Evolutionary conservation across 1,284 basidiomycete genomes (phyloP).

Genomic region (Mycena citricolor): DNA sequence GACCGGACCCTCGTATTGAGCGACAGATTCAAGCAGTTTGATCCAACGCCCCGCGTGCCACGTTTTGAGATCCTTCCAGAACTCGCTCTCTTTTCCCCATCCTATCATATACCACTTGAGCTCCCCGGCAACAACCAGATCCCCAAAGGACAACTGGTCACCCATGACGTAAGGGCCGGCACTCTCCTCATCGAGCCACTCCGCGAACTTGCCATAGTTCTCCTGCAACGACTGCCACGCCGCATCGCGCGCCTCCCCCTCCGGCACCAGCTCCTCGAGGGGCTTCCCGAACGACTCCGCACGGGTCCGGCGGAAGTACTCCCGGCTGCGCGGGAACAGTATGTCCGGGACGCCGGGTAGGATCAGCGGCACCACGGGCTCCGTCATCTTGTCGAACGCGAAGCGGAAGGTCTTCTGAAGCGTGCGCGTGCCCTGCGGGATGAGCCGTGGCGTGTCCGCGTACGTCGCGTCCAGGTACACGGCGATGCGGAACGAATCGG

Average conservation of each 20-base stretch:
- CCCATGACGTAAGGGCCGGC: conserved; percentile 28
- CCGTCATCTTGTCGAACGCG: conserved; percentile 22
- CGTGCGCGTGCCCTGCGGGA: conserved; percentile 29
- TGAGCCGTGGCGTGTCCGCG: conserved; percentile 35
- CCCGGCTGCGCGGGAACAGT: conserved; percentile 35
- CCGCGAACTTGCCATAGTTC: conserved; percentile 31
- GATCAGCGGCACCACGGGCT: conserved; percentile 20
- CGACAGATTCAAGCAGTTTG: conserved; percentile 11
- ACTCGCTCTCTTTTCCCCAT: conserved; percentile 24
- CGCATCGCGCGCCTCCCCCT: conserved; percentile 28
- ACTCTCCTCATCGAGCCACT: conserved; percentile 28
- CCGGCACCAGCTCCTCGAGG: conserved; percentile 35
- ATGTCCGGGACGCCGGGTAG: conserved; percentile 22
- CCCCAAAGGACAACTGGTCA: conserved; percentile 25
- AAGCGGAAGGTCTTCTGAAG: conserved; percentile 34
- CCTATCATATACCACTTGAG: conserved; percentile 26
- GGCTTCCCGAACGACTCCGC: conserved; percentile 31
- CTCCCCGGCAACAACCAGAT: conserved; percentile 28
- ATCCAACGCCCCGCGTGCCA: conserved; percentile 28
- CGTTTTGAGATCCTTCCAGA: conserved; percentile 22
- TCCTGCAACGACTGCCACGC: conserved; percentile 33
- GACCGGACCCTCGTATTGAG: conserved; percentile 16
- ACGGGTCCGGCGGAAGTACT: conserved; percentile 38
- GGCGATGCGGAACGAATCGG: conserved; percentile 44
- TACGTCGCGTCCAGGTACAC: conserved; percentile 47